Conservation (phyloP, 306 rosid genomes). For the Betula pendula region DNA sequence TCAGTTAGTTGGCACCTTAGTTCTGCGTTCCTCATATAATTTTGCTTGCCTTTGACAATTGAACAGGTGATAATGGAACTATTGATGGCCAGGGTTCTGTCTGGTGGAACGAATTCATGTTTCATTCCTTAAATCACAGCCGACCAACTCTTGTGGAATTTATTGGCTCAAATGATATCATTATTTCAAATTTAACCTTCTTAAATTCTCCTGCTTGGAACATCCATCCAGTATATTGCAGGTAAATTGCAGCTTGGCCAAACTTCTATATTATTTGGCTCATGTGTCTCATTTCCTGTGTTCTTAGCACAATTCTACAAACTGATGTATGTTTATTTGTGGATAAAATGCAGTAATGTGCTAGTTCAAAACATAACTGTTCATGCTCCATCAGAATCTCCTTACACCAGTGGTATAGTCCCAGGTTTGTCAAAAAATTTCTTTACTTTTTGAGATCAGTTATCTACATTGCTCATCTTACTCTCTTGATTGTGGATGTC, state of each 20-base stretch:
- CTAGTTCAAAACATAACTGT: conserved; percentile 49
- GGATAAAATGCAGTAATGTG: conserved; percentile 43
- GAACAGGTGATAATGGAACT: conserved; percentile 67
- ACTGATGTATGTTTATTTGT: conserved; percentile 5
- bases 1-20: conserved; percentile 1
- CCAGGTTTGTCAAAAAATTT: conserved; percentile 49
- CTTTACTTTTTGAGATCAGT: not conserved
- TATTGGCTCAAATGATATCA: conserved; percentile 40
- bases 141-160: conserved; percentile 69
- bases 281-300: not conserved
- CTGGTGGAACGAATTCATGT: conserved; percentile 60
- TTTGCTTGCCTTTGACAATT: conserved; percentile 1
- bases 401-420: conserved; percentile 62
- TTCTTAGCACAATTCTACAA: not conserved
- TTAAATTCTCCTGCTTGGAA: conserved; percentile 66
- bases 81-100: conserved; percentile 70
- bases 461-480: not conserved
- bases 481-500: not conserved
- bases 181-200: conserved; percentile 61
- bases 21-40: not conserved
- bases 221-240: conserved; percentile 76
- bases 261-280: conserved; percentile 2
- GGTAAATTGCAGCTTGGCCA: conserved; percentile 28
- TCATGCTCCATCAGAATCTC: conserved; percentile 52
- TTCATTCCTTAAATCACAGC: conserved; percentile 53